A percentile compares a stretch with the other conserved stretches of the same genome.
Conservation (phyloP, 192 early-diverging fungal genomes). For the Paraglomus occultum region DNA sequence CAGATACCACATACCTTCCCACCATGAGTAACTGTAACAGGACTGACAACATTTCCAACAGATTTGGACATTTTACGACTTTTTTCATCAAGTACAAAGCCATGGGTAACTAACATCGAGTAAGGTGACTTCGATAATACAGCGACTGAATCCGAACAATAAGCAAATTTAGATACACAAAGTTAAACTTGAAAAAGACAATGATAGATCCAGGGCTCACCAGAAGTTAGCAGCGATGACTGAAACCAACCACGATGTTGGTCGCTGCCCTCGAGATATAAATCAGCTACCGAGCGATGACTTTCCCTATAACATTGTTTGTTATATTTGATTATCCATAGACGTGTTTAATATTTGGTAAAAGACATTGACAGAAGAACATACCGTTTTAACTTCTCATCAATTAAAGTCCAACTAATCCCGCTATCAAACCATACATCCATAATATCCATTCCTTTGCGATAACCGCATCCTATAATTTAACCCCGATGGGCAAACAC, state of each 20-base stretch:
- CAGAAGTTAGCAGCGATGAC: constrained; percentile 72
- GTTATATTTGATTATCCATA: background rate
- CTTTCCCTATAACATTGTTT: constrained; percentile 25
- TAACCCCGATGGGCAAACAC: background rate
- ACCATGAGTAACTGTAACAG: constrained; percentile 61
- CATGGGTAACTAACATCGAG: constrained; percentile 71
- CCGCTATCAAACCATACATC: constrained; percentile 89
- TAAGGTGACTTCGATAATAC: constrained; percentile 67
- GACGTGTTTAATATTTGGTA: background rate
- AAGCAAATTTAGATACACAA: background rate
- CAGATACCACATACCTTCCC: constrained; percentile 46
- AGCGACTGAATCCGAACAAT: constrained; percentile 44
- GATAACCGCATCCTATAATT: constrained; percentile 36
- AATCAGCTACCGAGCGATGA: constrained; percentile 54
- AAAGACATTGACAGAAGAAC: background rate
- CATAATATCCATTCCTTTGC: constrained; percentile 75
- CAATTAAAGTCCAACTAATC: constrained; percentile 70
- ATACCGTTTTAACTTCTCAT: constrained; percentile 39
- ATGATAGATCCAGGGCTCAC: constrained; percentile 29
- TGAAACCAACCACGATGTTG: constrained; percentile 89
- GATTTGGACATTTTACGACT: constrained; percentile 86
- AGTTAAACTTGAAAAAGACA: background rate
- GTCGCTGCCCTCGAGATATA: constrained; percentile 77
- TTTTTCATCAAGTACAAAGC: constrained; percentile 76
- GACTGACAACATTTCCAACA: constrained; percentile 73